A percentile compares a stretch with the other conserved stretches of the same genome.
These are phyloP conservation scores for Dioszegia crocea DNA, from an alignment of 768 basidiomycete genomes.

Conservation along the genomic window DNA sequence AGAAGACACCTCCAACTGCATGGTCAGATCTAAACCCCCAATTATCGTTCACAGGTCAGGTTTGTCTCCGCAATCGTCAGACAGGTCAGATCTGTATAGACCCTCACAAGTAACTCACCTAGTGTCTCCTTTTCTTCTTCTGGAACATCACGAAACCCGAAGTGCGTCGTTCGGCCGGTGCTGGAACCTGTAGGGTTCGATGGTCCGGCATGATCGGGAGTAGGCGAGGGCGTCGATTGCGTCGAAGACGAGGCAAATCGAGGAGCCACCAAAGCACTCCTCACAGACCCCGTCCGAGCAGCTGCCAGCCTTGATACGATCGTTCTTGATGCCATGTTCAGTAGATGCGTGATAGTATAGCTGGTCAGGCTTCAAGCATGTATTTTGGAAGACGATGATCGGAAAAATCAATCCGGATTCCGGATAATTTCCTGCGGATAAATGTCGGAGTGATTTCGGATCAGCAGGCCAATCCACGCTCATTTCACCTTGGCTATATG, in stretches of 20 bases:
- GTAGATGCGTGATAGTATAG: neutral
- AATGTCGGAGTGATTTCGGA: neutral
- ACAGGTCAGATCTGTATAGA: neutral
- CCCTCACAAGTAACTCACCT: slow-evolving; percentile 35
- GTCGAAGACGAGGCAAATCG: neutral
- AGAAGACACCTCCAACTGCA: slow-evolving; percentile 82
- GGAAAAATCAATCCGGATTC: neutral
- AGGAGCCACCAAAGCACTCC: neutral
- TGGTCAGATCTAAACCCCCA: too few relatives aligned
- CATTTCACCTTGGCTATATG: too few relatives aligned
- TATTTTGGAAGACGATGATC: neutral
- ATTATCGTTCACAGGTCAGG: too few relatives aligned
- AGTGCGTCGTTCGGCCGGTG: slow-evolving; percentile 60
- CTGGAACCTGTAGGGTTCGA: neutral
- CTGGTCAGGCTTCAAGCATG: neutral
- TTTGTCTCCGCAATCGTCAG: too few relatives aligned
- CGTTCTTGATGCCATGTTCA: neutral
- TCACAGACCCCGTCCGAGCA: neutral
- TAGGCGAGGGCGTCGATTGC: neutral
- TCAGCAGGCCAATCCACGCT: neutral
- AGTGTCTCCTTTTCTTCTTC: slow-evolving; percentile 81
- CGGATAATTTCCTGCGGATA: neutral
- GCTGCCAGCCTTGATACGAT: neutral
- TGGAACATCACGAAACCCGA: slow-evolving; percentile 86
- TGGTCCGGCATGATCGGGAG: slow-evolving; percentile 3